Conservation (phyloP, 768 basidiomycete genomes). For the Lyophyllum decastes region DNA sequence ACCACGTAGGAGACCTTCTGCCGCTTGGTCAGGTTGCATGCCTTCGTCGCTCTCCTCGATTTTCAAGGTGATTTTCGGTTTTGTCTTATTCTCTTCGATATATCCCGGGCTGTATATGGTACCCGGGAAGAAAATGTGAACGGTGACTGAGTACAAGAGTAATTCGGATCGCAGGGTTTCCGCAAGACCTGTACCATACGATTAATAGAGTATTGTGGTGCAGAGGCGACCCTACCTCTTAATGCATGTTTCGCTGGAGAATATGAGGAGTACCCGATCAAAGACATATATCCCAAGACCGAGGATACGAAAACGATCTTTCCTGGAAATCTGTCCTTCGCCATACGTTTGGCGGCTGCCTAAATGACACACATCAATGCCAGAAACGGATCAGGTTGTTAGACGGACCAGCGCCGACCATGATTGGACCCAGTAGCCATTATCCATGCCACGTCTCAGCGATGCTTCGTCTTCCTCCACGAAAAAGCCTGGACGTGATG, state of each 20-base stretch:
- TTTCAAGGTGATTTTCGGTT: constrained; percentile 73
- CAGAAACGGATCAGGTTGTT: constrained; percentile 46
- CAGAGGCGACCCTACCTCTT: constrained; percentile 52
- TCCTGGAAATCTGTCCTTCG: constrained; percentile 51
- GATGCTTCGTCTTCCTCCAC: constrained; percentile 66
- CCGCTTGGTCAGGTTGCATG: constrained; percentile 63
- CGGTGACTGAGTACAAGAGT: constrained; percentile 71
- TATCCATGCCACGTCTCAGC: constrained; percentile 47
- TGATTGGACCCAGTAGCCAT: constrained; percentile 52
- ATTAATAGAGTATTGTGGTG: constrained; percentile 1
- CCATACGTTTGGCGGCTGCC: constrained; percentile 72
- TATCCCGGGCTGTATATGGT: constrained; percentile 82
- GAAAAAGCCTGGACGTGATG: constrained; percentile 69
- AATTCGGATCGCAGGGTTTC: constrained; percentile 86
- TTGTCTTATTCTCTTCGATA: constrained; percentile 73
- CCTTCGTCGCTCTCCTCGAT: constrained; percentile 79
- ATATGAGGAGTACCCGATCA: constrained; percentile 81
- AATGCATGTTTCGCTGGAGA: constrained; percentile 86
- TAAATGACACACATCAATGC: constrained; percentile 39
- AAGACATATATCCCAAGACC: constrained; percentile 73
- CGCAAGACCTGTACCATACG: constrained; percentile 60
- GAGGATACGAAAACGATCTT: constrained; percentile 82
- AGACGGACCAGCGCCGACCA: constrained; percentile 55
- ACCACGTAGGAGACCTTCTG: constrained; percentile 61
- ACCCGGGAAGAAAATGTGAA: constrained; percentile 83